These are phyloP conservation scores for Kluyveromyces lactis DNA, from an alignment of 805 yeast genomes.

Conservation along the genomic window DNA sequence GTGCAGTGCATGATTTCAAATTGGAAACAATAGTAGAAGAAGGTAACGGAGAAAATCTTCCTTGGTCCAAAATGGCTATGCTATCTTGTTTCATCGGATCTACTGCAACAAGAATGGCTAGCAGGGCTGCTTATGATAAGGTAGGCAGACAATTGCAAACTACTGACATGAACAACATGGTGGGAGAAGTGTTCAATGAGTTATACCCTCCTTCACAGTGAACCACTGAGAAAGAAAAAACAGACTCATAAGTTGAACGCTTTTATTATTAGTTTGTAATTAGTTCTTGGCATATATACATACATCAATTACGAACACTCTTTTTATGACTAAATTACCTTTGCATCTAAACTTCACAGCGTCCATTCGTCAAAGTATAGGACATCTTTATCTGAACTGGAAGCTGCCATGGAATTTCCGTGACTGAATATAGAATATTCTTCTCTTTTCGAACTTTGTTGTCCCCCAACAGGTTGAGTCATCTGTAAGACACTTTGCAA, in stretches of 20 bases:
- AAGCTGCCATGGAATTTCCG: constrained; percentile 32
- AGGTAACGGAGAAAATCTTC: constrained; percentile 19
- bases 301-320: no score
- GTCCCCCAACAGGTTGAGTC: constrained; percentile 30
- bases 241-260: no score
- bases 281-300: not conserved
- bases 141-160: constrained; percentile 81
- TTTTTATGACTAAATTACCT: not conserved
- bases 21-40: constrained; percentile 31
- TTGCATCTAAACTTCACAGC: constrained; percentile 17
- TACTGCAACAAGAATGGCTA: constrained; percentile 55
- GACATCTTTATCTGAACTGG: constrained; percentile 33
- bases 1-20: constrained; percentile 47
- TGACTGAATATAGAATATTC: constrained; percentile 37
- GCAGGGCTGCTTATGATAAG: constrained; percentile 52
- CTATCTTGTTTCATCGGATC: constrained; percentile 70
- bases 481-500: constrained; percentile 74
- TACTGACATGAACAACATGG: constrained; percentile 61
- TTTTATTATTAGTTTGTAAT: not conserved
- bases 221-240: no score
- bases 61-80: constrained; percentile 30
- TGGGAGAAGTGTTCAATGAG: constrained; percentile 54
- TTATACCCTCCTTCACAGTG: constrained; percentile 26
- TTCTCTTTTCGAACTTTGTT: constrained; percentile 14
- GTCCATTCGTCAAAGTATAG: constrained; percentile 45